Evolutionary conservation across 2,329 filamentous ascomycete species (phyloP), one percentile per base, ranked within the genome.

Genomic region (Sporothrix brasiliensis): DNA sequence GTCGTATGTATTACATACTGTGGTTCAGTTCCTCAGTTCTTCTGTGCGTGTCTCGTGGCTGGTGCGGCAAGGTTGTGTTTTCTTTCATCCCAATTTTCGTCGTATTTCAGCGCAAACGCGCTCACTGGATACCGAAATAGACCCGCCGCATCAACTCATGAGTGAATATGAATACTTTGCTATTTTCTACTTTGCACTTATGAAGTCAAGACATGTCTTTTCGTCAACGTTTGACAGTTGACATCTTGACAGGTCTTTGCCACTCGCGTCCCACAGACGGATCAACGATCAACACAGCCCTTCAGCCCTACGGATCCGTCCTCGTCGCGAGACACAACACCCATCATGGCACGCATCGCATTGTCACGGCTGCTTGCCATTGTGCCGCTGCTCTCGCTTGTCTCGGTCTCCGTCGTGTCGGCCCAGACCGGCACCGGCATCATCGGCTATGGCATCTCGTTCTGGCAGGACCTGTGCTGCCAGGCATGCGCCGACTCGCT

Each of bases 401-500:
- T 30, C 44, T 5, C 27, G 1, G 14, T 52, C 19, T 5, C 27
- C 2, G 14, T 52, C 19, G 47, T 21, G 19, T 21, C 27, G 6
- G 61, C 47, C 21, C 61, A 52, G 10, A 66, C 61, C 2, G 61
- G 61, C 44, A 39, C 44, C 16, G 61, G 61, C 24, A 52, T 66
- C 27, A 52, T 66, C 14, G 61, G 61, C 24, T 66, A 34, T 52
- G 61, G 61, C 24, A 66, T 66, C 5, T 52, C 61, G 7, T 39
- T 34, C 16, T 52, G 44, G 61, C 61, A 34, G 3, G 47, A 66
- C 61, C 24, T 66, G 16, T 66, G 61, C 61, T 66, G 61, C 61
- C 61, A 66, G 61, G 61, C 61, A 9, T 66, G 61, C 24, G 14
- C n/a, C 61, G 61, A 66, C 61, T 50, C 61, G 24, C 61, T 52